A percentile compares a stretch with the other conserved stretches of the same genome.
phyloP scores from a whole-genome alignment of 257 asterid species.

The Nicotiana paniculata region DNA sequence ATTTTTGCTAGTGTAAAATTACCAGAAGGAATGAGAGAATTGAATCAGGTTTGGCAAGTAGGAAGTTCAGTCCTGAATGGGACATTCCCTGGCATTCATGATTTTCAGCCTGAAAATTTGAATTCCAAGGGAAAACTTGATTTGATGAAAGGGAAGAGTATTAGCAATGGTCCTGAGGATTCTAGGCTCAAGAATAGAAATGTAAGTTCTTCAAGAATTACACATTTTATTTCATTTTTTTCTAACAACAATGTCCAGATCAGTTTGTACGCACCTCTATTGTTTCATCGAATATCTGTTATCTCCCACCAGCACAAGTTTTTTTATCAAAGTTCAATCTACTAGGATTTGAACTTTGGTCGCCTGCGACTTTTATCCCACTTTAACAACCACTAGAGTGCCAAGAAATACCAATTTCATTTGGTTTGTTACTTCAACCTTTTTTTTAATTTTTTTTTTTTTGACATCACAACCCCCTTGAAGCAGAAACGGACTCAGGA shows the following conservation, averaged over 20 bases:
- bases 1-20: conserved; percentile 53
- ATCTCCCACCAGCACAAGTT: not conserved
- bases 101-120: conserved; percentile 33
- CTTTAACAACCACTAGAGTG: not conserved
- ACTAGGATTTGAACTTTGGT: not conserved
- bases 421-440: too few relatives aligned
- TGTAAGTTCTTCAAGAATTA: conserved; percentile 30
- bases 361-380: not conserved
- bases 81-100: conserved; percentile 43
- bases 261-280: accelerated
- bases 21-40: conserved; percentile 31
- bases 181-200: conserved; percentile 48
- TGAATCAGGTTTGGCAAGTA: conserved; percentile 80
- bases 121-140: conserved; percentile 32
- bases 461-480: too few relatives aligned
- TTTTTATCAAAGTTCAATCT: not conserved
- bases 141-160: conserved; percentile 48
- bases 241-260: not conserved
- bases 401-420: too few relatives aligned
- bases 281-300: not conserved
- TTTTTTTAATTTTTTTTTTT: too few relatives aligned
- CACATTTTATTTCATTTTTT: not conserved
- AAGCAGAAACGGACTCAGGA: too few relatives aligned
- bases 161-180: conserved; percentile 18
- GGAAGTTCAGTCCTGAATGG: conserved; percentile 37